These are phyloP conservation scores for Phytophthora quininea DNA, from an alignment of 352 stramenopile species.

Conservation along the genomic window DNA sequence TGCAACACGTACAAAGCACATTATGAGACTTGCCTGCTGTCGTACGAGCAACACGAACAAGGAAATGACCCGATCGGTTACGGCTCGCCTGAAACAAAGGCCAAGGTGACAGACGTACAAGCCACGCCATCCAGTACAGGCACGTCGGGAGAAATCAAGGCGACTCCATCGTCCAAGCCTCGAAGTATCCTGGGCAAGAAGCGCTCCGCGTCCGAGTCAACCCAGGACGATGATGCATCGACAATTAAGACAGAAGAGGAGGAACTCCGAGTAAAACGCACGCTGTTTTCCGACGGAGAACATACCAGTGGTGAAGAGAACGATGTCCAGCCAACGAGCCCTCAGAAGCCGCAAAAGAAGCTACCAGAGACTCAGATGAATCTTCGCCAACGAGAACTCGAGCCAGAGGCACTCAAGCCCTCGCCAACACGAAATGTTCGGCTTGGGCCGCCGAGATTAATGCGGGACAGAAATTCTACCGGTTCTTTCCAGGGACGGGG, in stretches of 20 bases:
- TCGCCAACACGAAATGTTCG: conserved; percentile 52
- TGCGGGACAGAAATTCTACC: conserved; percentile 76
- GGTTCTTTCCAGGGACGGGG: conserved; percentile 65
- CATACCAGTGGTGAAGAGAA: conserved; percentile 68
- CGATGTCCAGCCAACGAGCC: conserved; percentile 27
- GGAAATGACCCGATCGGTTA: conserved; percentile 3
- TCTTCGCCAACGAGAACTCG: conserved; percentile 31
- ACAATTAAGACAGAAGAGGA: conserved; percentile 12
- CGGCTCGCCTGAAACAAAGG: conserved; percentile 16
- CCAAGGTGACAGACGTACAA: conserved; percentile 18
- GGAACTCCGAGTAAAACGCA: conserved; percentile 56
- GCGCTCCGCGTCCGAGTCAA: conserved; percentile 7
- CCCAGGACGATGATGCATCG: conserved; percentile 15
- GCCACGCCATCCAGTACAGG: conserved; percentile 17
- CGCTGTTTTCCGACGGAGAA: conserved; percentile 62
- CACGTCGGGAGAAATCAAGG: conserved; percentile 21
- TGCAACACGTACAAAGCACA: conserved; percentile 58
- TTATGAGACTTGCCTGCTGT: conserved; percentile 57
- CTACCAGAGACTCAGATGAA: conserved; percentile 3
- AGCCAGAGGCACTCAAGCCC: conserved; percentile 56
- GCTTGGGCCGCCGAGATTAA: conserved; percentile 56
- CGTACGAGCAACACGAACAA: conserved; percentile 56
- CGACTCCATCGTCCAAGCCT: conserved; percentile 55
- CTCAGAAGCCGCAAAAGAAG: conserved; percentile 8
- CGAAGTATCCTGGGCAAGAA: conserved; percentile 58